These are phyloP conservation scores for Entomortierella parvispora DNA, from an alignment of 192 early-diverging fungal genomes.

Conservation along the genomic window DNA sequence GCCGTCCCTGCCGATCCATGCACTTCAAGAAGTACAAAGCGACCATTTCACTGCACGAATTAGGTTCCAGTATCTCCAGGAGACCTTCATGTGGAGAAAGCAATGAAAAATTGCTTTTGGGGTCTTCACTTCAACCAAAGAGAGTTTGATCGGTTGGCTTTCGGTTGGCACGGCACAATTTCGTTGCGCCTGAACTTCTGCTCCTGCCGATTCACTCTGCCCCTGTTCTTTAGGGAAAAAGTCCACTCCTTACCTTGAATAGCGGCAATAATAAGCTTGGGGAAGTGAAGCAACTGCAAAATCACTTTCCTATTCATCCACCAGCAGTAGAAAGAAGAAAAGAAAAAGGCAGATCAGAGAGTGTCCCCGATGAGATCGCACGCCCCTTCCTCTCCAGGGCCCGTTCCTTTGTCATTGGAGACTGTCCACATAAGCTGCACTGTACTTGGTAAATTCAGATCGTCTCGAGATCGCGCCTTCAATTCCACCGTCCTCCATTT, in stretches of 20 bases:
- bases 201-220: conserved; percentile 2
- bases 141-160: too few relatives aligned
- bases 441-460: conserved; percentile 40
- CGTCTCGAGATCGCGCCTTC: conserved; percentile 18
- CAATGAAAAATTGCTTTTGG: too few relatives aligned
- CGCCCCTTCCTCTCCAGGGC: background rate
- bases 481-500: conserved; percentile 19
- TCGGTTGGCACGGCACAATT: too few relatives aligned
- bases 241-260: conserved; percentile 73
- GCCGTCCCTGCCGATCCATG: too few relatives aligned
- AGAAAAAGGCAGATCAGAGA: background rate
- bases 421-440: conserved; percentile 2
- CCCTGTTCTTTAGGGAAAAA: too few relatives aligned
- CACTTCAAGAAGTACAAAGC: too few relatives aligned
- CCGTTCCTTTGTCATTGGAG: too few relatives aligned
- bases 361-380: background rate
- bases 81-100: too few relatives aligned
- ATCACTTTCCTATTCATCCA: conserved; percentile 45
- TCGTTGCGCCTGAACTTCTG: too few relatives aligned
- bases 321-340: background rate
- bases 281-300: conserved; percentile 67
- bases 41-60: too few relatives aligned
- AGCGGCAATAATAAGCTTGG: conserved; percentile 75
- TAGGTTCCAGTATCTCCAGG: too few relatives aligned
- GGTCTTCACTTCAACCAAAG: too few relatives aligned